phyloP scores from a whole-genome alignment of 2,329 filamentous ascomycete species.

The Fusarium fracticaudum region DNA sequence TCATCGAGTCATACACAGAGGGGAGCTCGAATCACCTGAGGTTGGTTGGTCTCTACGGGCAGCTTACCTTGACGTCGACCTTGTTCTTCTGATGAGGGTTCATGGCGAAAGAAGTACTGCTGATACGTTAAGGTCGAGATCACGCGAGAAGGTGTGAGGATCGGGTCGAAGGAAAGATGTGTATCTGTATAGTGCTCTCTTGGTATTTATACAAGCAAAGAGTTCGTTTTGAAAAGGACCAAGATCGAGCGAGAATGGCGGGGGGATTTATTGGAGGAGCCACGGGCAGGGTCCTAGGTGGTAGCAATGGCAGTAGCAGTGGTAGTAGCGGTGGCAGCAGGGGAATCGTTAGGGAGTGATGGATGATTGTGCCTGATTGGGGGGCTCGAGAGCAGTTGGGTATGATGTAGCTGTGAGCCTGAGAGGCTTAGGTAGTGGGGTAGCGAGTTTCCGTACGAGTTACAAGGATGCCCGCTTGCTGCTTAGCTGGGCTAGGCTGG shows the following conservation, averaged over 20 bases:
- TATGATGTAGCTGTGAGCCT: conserved; percentile 39
- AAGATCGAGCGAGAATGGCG: conserved; percentile 34
- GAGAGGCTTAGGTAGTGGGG: conserved; percentile 21
- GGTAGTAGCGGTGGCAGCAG: conserved; percentile 14
- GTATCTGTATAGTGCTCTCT: conserved; percentile 4
- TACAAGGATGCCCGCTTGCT: conserved; percentile 10
- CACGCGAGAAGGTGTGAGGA: neutral
- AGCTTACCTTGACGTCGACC: conserved; percentile 90
- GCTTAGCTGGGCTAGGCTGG: neutral
- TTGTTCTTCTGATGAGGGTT: conserved; percentile 99
- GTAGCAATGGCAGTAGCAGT: conserved; percentile 13
- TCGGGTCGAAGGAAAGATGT: neutral
- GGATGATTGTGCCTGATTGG: conserved; percentile 39
- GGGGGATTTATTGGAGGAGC: conserved; percentile 37
- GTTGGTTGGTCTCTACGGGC: conserved; percentile 28
- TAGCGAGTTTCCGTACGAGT: neutral
- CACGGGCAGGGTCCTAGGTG: conserved; percentile 32
- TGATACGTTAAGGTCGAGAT: neutral
- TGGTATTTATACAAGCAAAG: conserved; percentile 5
- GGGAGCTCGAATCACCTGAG: conserved; percentile 25
- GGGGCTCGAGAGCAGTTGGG: conserved; percentile 33
- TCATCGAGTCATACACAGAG: conserved; percentile 23
- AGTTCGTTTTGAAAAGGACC: conserved; percentile 33
- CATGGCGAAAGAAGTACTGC: conserved; percentile 62
- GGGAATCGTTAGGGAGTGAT: conserved; percentile 1